These are phyloP conservation scores for Botrytis hyacinthi DNA, from an alignment of 2,329 filamentous ascomycete species.

Conservation along the genomic window DNA sequence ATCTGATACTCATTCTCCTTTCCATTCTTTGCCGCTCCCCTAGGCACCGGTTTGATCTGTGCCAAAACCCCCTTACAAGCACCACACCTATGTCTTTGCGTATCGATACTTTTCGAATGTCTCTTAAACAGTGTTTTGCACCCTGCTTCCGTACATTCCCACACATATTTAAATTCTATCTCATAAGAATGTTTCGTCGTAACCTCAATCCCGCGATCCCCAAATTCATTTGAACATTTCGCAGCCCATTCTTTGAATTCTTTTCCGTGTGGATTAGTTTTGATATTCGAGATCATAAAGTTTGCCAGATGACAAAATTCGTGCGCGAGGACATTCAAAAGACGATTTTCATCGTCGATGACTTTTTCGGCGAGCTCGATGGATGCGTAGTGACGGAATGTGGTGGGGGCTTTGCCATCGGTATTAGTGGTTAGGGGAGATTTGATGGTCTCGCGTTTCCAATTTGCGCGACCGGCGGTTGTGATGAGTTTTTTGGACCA, in stretches of 20 bases:
- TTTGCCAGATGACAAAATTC: constrained; percentile 95
- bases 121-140: constrained; percentile 76
- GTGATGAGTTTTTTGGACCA: constrained; percentile 80
- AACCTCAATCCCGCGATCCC: constrained; percentile 65
- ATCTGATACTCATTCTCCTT: constrained; percentile 51
- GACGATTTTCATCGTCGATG: constrained; percentile 71
- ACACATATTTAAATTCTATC: constrained; percentile 90
- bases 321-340: constrained; percentile 90
- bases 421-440: constrained; percentile 29
- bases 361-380: constrained; percentile 91
- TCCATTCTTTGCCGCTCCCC: constrained; percentile 40
- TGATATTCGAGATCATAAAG: constrained; percentile 79
- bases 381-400: constrained; percentile 60
- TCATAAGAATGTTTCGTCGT: constrained; percentile 88
- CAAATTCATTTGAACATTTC: constrained; percentile 56
- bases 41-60: constrained; percentile 77
- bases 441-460: constrained; percentile 59
- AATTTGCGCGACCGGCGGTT: constrained; percentile 73
- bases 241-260: constrained; percentile 77
- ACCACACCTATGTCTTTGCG: constrained; percentile 69
- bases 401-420: constrained; percentile 20
- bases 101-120: constrained; percentile 83
- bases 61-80: constrained; percentile 67
- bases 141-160: constrained; percentile 61
- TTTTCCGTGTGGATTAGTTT: constrained; percentile 74